Base-by-base conservation (phyloP, 2,329 filamentous ascomycete species). In the Metarhizium guizhouense region DNA sequence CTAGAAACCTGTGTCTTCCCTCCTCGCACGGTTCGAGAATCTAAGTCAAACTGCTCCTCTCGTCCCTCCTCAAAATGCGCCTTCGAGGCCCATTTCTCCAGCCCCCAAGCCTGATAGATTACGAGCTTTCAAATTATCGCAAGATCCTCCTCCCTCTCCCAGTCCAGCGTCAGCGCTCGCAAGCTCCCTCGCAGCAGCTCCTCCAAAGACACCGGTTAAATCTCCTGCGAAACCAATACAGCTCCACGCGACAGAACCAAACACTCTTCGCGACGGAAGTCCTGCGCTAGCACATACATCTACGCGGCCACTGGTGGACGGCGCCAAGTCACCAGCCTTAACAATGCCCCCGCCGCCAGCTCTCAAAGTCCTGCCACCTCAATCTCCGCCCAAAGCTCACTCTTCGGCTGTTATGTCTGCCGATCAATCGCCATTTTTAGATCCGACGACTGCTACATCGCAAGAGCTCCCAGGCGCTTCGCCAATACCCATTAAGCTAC, bases 1-100 rank as follows among this genome's bases (percentile, higher is more conserved):
- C 20, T 60, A 90, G 87, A 89, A 85, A 74, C 88, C 90, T 30
- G 88, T 94, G 52, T 94, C 89, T 53, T 92, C 88, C 53, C 76
- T 94, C 58, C 81, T 86, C 59, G 89, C 87, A 60, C 85, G 88
- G 64, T 94, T 93, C 69, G 89, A 94, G 75, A 90, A 86, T 67
- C 84, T 93, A 62, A 66, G 64, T 58, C 64, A 62, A 54, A 57
- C 59, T 53, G 36, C 59, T 4, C 47, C 60, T 58, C 58, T 52
- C 55, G 52, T 60, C 54, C 54, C 51, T 47, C 32, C 64, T 45
- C 57, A 58, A 53, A 60, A 62, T 51, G 60, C 65, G 51, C 60
- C 65, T 18, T 63, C 67, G 51, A 66, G 67, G 59, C 61, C 69
- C n/a, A 68, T 72, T 51, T 73, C 71, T 53, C 67, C 74, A 55